Base-by-base conservation (phyloP, 805 yeast species). In the Blastobotrys chiropterorum region DNA sequence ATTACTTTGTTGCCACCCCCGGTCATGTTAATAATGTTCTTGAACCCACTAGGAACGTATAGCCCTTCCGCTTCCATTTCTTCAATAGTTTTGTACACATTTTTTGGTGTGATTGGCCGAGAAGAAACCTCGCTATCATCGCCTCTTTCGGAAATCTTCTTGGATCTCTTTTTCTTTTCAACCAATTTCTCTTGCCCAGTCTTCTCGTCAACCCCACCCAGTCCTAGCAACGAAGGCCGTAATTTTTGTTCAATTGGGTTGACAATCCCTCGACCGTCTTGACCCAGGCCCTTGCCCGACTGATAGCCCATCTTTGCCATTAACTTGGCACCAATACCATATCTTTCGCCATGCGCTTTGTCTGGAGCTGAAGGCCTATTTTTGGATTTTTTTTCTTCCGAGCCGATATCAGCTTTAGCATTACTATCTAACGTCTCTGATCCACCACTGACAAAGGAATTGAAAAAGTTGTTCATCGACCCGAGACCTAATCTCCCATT, bases 311-410 rank as follows among this genome's bases (percentile, higher is more conserved):
- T 90, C 56, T 81, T 78, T 54, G 80, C 74, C 70, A 92, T 66
- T 48, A 92, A 69, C 47, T 76, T 68, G 2, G 96, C 96, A 38
- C 98, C 98, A 39, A 89, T 80, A 4, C 98, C 98, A 63, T 90
- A 90, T 47, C 56, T 50, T 14, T 49, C 17, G 6, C 39, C 46
- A 17, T 48, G 52, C 14, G 15, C 38, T 42, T 26, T 34, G 19
- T 44, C 41, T 7, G 43, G 41, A 13, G 21, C 31, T 14, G 30
- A 19, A 16, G 47, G 5, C 20, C 16, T 22, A 13, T 26, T 15
- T 14, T 16, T 16, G 20, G 40, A 11, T 21, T 22, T 26, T 11
- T 17, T 14, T 3, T 41, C 21, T 41, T 11, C 26, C 7, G 26
- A 41, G 5, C 21, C 22, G 44, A 7, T 17, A 11, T 46, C 26